A percentile compares a stretch with the other conserved stretches of the same genome.
Conservation (phyloP, 2,329 filamentous ascomycete species). For the Chaetomiaceae sp. region DNA sequence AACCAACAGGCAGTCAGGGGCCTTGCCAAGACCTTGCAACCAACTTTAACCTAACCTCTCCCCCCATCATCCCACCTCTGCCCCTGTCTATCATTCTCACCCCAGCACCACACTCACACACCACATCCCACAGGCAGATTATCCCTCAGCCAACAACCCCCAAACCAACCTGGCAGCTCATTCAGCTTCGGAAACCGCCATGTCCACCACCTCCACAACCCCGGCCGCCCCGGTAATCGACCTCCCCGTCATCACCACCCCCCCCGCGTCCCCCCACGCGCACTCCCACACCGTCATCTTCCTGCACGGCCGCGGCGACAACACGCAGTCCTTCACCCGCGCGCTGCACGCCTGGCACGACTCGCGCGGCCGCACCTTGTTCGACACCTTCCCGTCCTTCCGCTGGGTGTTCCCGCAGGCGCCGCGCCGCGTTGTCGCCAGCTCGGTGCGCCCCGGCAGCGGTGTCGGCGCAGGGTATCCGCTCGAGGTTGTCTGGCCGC, state of each 20-base stretch:
- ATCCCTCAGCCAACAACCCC: neutral
- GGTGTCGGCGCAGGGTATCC: no score
- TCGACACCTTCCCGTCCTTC: conserved; percentile 38
- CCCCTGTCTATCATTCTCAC: neutral
- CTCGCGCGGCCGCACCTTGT: conserved; percentile 30
- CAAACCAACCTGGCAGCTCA: no score
- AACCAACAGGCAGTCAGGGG: neutral
- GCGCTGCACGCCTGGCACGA: conserved; percentile 29
- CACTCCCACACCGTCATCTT: conserved; percentile 39
- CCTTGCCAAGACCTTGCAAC: neutral
- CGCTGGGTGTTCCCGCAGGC: conserved; percentile 46
- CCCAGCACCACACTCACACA: no score
- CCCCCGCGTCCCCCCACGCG: neutral
- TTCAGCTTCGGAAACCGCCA: neutral
- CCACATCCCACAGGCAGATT: neutral
- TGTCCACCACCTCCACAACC: neutral
- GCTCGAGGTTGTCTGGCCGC: no score
- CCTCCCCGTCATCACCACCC: conserved; percentile 8
- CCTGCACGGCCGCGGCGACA: conserved; percentile 41
- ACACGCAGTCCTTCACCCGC: conserved; percentile 28
- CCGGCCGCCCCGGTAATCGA: neutral
- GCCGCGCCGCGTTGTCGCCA: conserved; percentile 27
- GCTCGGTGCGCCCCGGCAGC: no score
- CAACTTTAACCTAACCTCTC: neutral
- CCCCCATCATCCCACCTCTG: neutral